Evolutionary conservation across 2,329 filamentous ascomycete genomes (phyloP), one percentile per base, ranked within the genome.

Genomic region (Penicillium sp.): DNA sequence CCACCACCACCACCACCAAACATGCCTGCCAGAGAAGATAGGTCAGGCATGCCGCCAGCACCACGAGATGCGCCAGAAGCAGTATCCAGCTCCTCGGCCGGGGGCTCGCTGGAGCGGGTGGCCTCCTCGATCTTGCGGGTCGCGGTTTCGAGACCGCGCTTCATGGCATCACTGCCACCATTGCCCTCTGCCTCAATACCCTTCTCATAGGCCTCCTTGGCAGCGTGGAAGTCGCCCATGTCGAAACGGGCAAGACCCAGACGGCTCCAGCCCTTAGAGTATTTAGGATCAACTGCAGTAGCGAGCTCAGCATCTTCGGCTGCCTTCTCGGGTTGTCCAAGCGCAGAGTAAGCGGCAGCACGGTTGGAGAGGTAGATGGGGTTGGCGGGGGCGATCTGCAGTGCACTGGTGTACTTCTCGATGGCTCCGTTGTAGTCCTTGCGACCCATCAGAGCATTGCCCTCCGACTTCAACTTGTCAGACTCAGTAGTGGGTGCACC

Each of bases 281-380:
- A 98, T 64, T 81, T 83, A 9, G 93, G 88, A 67, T 98, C 93
- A 39, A 89, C 79, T 41, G 81, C 79, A 40, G 93, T 87, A 39
- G 93, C 93, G 51, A 93, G 80, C 72, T 97, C 91, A 32, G 93
- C 93, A 66, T 98, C 93, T 47, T 83, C 76, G 56, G 81, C 83
- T 9, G 93, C 93, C 48, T 86, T 83, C 47, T 84, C 81, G 72
- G 97, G 90, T 69, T 95, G 83, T 56, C 83, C 80, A 47, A 81
- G 81, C 15, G 88, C 91, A 18, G 84, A 89, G 76, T 94, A 87
- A 4, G 93, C 93, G 32, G 93, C 93, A 8, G 93, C 93, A 53
- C 93, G 88, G 80, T 98, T 98, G 49, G 88, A 95, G 27, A 98
- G 84, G 77, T 93, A 98, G 69, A 98, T 93, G 26, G 90, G 87